Evolutionary conservation across 2,329 filamentous ascomycete genomes (phyloP), one percentile per base, ranked within the genome.

Genomic region (Chaetomium strumarium): DNA sequence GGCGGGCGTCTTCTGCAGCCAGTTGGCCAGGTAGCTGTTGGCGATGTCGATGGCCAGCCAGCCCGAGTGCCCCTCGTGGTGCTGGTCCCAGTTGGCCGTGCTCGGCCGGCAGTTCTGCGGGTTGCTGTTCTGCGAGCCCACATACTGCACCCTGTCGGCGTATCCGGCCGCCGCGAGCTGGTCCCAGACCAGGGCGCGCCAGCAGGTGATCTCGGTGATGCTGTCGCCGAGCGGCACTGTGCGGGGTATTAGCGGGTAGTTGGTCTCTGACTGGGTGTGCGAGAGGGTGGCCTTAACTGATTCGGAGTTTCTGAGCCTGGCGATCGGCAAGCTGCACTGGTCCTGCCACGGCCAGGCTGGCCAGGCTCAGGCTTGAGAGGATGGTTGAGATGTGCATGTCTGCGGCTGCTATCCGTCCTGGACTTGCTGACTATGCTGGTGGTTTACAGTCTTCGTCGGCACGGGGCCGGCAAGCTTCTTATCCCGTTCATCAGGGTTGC

Each of bases 131-230:
- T 68, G 64, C 51, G 69, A 70, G 33, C 73, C 72, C 5, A 75
- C 72, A 49, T 72, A 72, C 58, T 74, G 62, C 49, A 73, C 66
- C 42, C 63, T 61, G 46, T 60, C 56, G n/a, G 68, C 61, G 3
- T 69, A 52, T 9, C 66, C 65, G 19, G 67, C 69, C 3, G 60
- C 60, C 24, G 63, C 62, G 7, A 75, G 64, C 51, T 65, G 62
- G 49, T 70, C 65, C 72, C 72, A 75, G 9, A 75, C 62, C 17
- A 68, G 53, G 12, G 70, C 63, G 7, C 72, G 64, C 72, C 72
- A 75, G 63, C 73, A 75, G 40, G 69, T 72, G 48, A 73, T 70
- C 53, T 73, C 72, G 1, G 72, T 75, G 59, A 75, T 73, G 54
- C 66, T 70, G 60, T 74, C 72, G 6, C 72, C 72, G 13, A 74